Base-by-base conservation (phyloP, 495 filamentous ascomycete genomes). In the Pyrenopolyporus hunteri region DNA sequence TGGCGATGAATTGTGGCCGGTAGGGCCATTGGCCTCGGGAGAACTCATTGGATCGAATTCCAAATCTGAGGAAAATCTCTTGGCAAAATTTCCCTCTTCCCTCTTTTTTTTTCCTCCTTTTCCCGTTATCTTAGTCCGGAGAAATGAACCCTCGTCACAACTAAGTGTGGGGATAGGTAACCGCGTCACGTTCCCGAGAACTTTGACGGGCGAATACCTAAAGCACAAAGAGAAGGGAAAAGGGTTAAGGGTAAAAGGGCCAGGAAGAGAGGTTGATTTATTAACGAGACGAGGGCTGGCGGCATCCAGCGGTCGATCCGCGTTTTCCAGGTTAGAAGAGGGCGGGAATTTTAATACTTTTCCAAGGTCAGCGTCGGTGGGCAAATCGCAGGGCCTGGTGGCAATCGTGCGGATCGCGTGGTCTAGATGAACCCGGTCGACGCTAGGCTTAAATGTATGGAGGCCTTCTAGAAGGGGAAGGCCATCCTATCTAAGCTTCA, bases 391-490 rank as follows among this genome's bases (percentile, higher is more conserved):
- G 31, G 56, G n/a, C n/a, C 13, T 23, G 19, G 57, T 36, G 55
- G 50, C 39, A 49, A 61, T 39, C 56, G 67, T 40, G 39, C 57
- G 64, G 54, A 61, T 39, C 56, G 67, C 45, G 39, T 61, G 64
- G 56, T 62, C 67, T 57, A 64, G 57, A 67, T 51, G 59, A 68
- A 48, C 40, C 61, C 40, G 33, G 60, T 53, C 37, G 25, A 57
- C 60, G 49, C 68, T 68, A 68, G 32, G 40, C n/a, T n/a, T n/a
- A n/a, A n/a, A n/a, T n/a, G 54, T 57, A 52, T 59, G 52, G 59
- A 55, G 46, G 32, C 33, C 29, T 66, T 67, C 69, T 71, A 52
- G 69, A 71, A 69, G 49, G 40, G 69, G 69, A 71, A 71, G 69
- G 69, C 55, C 52, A 31, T 6, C 63, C 58, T 58, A 66, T 63